Evolutionary conservation across 768 basidiomycete species (phyloP), one percentile per base, ranked within the genome.

Genomic region (Tylopilus rubrobrunneus): DNA sequence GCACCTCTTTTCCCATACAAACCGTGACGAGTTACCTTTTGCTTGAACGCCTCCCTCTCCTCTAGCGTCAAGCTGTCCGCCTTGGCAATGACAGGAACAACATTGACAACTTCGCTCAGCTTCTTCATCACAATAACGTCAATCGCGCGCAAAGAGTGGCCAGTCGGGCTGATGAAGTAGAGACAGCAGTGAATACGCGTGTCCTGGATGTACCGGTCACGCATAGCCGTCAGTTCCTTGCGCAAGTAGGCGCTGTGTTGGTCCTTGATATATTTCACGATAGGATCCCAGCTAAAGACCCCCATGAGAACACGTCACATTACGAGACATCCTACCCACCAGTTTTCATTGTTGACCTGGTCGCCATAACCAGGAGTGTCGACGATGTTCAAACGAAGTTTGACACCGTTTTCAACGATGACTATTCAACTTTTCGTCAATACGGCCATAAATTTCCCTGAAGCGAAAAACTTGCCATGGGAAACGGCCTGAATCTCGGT

Each of bases 91-190:
- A 99, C 90, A n/a, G 96, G 96, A 8, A 99, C 95, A 49, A 99
- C 96, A 63, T 99, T 99, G 71, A 98, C 97, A 41, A 98, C 96
- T 70, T 98, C 97, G 70, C 89, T 90, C 56, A 99, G 78, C 78
- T 98, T 98, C 80, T 98, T 97, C 87, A 99, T 93, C 60, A 99
- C 97, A 66, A 94, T 94, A 44, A 98, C 87, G 64, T 99, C 96
- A 65, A 99, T 94, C 29, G 97, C 86, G 56, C 95, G 92, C 52
- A 99, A 83, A 5, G 89, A 86, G 74, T 99, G 96, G 21, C 96
- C 96, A n/a, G 95, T 97, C 21, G 96, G 97, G 73, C 89, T 95
- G 79, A 99, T 94, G 76, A 98, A 99, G 83, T 92, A 98, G 50
- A 99, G 72, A 71, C 88, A 91, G 78, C 95, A 98, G 79, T 99